Percentiles rank a stretch among this genome's conserved stretches.
Conservation (phyloP, 108 stramenopile genomes). For the Cyclotella kingstonii region DNA sequence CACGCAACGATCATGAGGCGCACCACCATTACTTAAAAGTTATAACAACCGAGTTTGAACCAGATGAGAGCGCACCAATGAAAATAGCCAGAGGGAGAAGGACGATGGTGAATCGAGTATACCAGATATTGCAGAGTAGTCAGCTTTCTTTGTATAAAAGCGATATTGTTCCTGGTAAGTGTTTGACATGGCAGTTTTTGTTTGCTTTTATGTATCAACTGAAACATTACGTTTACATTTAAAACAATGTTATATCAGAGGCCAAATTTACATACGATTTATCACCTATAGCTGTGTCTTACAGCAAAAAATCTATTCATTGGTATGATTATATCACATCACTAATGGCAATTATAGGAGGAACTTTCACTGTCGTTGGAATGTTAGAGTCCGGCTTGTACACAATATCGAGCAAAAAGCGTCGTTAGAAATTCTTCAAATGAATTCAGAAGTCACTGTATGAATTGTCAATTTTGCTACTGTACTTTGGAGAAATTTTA, state of each 20-base stretch:
- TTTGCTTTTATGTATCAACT: neutral
- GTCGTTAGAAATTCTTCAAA: conserved; percentile 12
- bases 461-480: neutral
- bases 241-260: conserved; percentile 24
- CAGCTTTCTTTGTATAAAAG: conserved; percentile 71
- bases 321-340: conserved; percentile 98
- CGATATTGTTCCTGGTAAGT: conserved; percentile 62
- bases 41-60: conserved; percentile 75
- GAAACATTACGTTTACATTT: neutral
- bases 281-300: conserved; percentile 89
- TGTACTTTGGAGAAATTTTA: too few relatives aligned
- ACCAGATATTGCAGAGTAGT: conserved; percentile 78
- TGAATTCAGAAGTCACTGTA: neutral
- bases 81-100: conserved; percentile 4
- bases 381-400: conserved; percentile 77
- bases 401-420: conserved; percentile 38
- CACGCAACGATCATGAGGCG: conserved; percentile 78
- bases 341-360: conserved; percentile 94
- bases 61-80: neutral
- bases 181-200: too few relatives aligned
- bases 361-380: conserved; percentile 95
- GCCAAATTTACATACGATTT: conserved; percentile 90
- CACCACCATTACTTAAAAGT: conserved; percentile 98
- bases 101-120: conserved; percentile 31
- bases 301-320: conserved; percentile 39